Percentiles rank a stretch among this genome's conserved stretches.
Evolutionary conservation across 345 rosid genomes (phyloP).

Genomic region (Triadica sebifera): DNA sequence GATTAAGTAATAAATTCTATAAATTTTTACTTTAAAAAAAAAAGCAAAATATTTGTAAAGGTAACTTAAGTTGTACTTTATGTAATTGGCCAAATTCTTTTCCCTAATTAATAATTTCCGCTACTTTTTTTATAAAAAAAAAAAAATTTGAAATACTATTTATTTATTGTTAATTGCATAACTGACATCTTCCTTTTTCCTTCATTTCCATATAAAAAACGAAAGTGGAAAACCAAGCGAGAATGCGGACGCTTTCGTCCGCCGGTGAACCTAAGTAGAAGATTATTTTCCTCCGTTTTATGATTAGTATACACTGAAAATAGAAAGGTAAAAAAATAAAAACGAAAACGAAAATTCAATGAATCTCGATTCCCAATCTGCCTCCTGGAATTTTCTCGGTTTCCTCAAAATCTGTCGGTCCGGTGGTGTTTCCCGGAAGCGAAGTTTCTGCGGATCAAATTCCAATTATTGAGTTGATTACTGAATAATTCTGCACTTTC

Average conservation of each 20-base stretch:
- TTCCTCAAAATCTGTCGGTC: background rate
- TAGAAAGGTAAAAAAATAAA: too few relatives aligned
- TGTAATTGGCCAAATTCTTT: background rate
- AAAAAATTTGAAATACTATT: background rate
- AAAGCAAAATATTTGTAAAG: too few relatives aligned
- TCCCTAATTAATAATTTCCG: background rate
- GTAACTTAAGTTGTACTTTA: too few relatives aligned
- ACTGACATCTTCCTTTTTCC: background rate
- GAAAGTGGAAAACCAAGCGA: background rate
- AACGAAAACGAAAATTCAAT: background rate
- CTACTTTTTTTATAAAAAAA: background rate
- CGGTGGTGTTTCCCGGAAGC: constrained; percentile 4
- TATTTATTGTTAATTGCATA: background rate
- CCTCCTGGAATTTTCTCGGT: constrained; percentile 7
- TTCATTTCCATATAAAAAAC: background rate
- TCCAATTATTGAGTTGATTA: background rate
- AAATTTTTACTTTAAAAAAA: too few relatives aligned
- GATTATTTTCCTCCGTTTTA: background rate
- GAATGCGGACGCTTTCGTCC: constrained; percentile 14
- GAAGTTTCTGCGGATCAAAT: background rate
- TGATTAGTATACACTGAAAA: background rate
- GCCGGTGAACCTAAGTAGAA: constrained; percentile 12
- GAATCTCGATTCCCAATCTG: background rate
- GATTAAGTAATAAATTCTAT: too few relatives aligned
- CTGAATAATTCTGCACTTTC: background rate